A percentile compares a stretch with the other conserved stretches of the same genome.
Conservation (phyloP, 192 early-diverging fungal genomes). For the Umbelopsis vinacea region DNA sequence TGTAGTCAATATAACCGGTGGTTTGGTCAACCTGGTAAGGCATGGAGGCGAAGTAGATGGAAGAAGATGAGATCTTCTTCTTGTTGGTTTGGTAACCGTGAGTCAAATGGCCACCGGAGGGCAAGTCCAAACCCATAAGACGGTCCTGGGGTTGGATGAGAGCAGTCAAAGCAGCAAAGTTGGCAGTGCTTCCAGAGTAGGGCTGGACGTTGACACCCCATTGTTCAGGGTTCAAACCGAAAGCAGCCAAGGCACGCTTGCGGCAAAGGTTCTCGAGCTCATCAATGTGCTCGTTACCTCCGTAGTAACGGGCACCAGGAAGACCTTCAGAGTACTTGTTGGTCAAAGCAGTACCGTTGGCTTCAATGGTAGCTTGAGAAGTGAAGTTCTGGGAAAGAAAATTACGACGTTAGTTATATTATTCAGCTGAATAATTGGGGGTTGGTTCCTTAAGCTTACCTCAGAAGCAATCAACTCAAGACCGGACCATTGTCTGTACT, state of each 20-base stretch:
- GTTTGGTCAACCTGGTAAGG: slow-evolving; percentile 92
- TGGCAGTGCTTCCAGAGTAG: slow-evolving; percentile 99
- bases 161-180: slow-evolving; percentile 97
- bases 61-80: slow-evolving; percentile 99
- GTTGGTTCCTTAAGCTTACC: slow-evolving; percentile 46
- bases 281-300: slow-evolving; percentile 99
- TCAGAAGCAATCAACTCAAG: slow-evolving; percentile 99
- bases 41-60: slow-evolving; percentile 99
- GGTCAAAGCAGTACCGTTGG: slow-evolving; percentile 97
- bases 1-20: slow-evolving; percentile 94
- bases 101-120: slow-evolving; percentile 99
- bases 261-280: slow-evolving; percentile 95
- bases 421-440: background rate
- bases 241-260: slow-evolving; percentile 92
- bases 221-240: slow-evolving; percentile 81
- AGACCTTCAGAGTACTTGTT: slow-evolving; percentile 99
- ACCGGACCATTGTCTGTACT: slow-evolving; percentile 97
- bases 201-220: slow-evolving; percentile 99
- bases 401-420: background rate
- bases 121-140: slow-evolving; percentile 99
- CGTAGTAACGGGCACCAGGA: slow-evolving; percentile 98
- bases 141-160: slow-evolving; percentile 96
- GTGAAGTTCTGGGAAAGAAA: slow-evolving; percentile 92
- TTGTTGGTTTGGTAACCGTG: slow-evolving; percentile 99
- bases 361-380: slow-evolving; percentile 99